Evolutionary conservation across 2,329 filamentous ascomycete genomes (phyloP).

Genomic region (Ascochyta viciae-villosae): DNA sequence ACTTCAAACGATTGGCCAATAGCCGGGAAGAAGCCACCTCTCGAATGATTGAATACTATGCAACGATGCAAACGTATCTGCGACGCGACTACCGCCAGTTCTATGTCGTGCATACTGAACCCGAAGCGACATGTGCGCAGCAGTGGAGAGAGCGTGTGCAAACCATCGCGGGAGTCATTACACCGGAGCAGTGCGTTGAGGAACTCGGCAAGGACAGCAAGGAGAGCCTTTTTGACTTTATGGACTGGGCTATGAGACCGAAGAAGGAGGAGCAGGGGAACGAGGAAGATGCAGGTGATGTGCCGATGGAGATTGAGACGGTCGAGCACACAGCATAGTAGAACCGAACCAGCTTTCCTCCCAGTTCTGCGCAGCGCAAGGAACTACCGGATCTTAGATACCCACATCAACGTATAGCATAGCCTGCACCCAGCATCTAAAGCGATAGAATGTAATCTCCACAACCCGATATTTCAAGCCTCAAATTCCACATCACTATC

Average conservation of each 20-base stretch:
- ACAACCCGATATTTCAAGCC: too few species aligned
- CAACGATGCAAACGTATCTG: conserved; percentile 28
- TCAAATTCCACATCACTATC: not conserved
- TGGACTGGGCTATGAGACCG: conserved; percentile 32
- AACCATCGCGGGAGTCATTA: conserved; percentile 39
- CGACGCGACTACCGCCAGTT: conserved; percentile 41
- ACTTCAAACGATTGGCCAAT: conserved; percentile 28
- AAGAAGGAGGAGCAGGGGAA: not conserved
- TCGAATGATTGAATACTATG: conserved; percentile 38
- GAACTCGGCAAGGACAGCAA: conserved; percentile 28
- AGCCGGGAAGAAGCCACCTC: conserved; percentile 35
- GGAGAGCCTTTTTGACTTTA: conserved; percentile 38
- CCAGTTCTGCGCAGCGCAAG: not conserved
- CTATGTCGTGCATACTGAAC: conserved; percentile 43
- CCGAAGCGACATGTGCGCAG: conserved; percentile 17
- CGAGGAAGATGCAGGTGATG: not conserved
- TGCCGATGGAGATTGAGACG: not conserved
- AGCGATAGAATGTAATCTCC: not conserved
- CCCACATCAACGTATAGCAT: not conserved
- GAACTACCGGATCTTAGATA: not conserved
- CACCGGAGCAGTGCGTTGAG: conserved; percentile 34
- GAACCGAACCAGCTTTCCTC: not conserved
- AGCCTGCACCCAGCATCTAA: not conserved
- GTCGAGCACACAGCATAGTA: not conserved
- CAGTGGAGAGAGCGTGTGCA: conserved; percentile 34